These are phyloP conservation scores for Cyathus striatus DNA, from an alignment of 768 basidiomycete species.

Conservation along the genomic window DNA sequence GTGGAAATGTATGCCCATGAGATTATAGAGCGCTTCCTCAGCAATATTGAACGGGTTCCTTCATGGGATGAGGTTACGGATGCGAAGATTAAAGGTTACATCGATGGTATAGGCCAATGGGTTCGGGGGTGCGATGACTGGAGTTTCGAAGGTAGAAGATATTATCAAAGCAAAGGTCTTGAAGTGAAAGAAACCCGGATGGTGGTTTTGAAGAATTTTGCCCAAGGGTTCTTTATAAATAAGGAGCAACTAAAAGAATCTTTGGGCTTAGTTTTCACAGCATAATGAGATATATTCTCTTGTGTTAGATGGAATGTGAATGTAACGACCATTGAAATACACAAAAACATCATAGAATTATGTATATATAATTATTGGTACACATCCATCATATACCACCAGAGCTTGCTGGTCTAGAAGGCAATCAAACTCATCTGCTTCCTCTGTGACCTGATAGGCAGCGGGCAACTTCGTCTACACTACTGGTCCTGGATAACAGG, in stretches of 20 bases:
- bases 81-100: constrained; percentile 28
- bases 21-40: constrained; percentile 21
- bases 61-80: constrained; percentile 37
- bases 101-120: constrained; percentile 41
- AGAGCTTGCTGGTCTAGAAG: no score
- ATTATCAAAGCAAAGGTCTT: constrained; percentile 24
- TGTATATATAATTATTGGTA: no score
- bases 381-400: no score
- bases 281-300: no score
- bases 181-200: constrained; percentile 13
- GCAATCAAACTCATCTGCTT: no score
- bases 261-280: no score
- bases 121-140: constrained; percentile 38
- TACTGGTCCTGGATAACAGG: no score
- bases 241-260: not conserved
- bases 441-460: no score
- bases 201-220: constrained; percentile 13
- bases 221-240: constrained; percentile 1
- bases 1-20: constrained; percentile 14
- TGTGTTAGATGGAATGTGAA: no score
- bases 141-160: constrained; percentile 42
- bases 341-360: no score
- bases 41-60: constrained; percentile 32
- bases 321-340: no score
- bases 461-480: no score